Evolutionary conservation across 2,329 filamentous ascomycete genomes (phyloP).

Genomic region (Sporothrix dimorphospora): DNA sequence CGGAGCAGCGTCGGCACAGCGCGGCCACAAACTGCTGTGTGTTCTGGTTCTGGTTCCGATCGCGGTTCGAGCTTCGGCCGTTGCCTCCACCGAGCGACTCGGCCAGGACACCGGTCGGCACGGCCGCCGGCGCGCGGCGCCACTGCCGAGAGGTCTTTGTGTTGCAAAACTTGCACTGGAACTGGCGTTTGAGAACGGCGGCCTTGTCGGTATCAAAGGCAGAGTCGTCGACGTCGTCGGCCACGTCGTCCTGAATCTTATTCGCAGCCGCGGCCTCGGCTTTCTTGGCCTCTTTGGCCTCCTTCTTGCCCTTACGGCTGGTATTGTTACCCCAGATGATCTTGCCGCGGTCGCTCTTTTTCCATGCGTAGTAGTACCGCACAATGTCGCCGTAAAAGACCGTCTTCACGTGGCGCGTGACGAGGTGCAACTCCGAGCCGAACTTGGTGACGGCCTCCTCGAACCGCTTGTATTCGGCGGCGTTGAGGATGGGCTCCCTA

Average conservation of each 20-base stretch:
- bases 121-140: conserved; percentile 81
- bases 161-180: conserved; percentile 92
- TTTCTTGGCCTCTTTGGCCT: conserved; percentile 76
- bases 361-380: conserved; percentile 97
- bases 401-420: conserved; percentile 84
- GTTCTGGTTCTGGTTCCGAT: conserved; percentile 62
- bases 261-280: conserved; percentile 66
- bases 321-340: conserved; percentile 90
- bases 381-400: conserved; percentile 80
- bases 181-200: conserved; percentile 73
- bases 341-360: conserved; percentile 83
- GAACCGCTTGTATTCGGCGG: conserved; percentile 83
- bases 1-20: conserved; percentile 85
- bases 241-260: conserved; percentile 88
- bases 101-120: conserved; percentile 38
- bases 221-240: conserved; percentile 90
- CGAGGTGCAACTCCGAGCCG: conserved; percentile 83
- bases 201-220: conserved; percentile 93
- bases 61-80: conserved; percentile 70
- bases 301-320: conserved; percentile 87
- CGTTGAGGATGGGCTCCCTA: conserved; percentile 79
- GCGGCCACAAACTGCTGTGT: conserved; percentile 69
- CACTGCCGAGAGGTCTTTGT: conserved; percentile 83
- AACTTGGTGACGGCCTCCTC: conserved; percentile 89
- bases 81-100: conserved; percentile 67